Conservation (phyloP, 2,329 filamentous ascomycete genomes). For the Pseudogymnoascus pannorum region DNA sequence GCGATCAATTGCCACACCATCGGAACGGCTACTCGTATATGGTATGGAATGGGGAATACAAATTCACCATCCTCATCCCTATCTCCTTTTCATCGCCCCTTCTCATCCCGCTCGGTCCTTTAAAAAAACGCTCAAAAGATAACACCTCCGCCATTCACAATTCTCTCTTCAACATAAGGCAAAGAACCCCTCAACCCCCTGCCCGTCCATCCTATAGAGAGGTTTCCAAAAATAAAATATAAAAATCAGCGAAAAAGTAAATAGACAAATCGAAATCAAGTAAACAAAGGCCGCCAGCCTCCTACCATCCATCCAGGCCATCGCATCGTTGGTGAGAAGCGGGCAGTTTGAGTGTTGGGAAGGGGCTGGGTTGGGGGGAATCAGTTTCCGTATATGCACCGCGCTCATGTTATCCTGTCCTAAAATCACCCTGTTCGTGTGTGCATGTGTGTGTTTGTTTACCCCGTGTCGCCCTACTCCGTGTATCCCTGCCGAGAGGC, state of each 20-base stretch:
- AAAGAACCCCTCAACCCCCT: background rate
- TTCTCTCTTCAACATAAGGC: background rate
- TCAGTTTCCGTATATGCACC: constrained; percentile 6
- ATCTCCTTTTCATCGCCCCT: background rate
- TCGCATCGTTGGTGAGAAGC: background rate
- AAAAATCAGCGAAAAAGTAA: background rate
- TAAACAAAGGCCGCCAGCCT: constrained; percentile 1
- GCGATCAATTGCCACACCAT: background rate
- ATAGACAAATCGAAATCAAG: constrained; percentile 6
- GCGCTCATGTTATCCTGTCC: constrained; percentile 1
- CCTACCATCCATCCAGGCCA: background rate
- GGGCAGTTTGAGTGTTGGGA: background rate
- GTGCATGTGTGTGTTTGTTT: background rate
- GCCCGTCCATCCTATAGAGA: background rate
- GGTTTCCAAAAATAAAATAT: background rate
- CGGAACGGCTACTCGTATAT: background rate
- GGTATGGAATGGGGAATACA: constrained; percentile 3
- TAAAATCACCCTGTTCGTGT: background rate
- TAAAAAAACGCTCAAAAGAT: background rate
- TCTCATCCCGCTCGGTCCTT: background rate
- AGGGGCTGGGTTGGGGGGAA: background rate
- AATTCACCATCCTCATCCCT: background rate
- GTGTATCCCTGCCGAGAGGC: background rate
- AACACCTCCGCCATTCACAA: background rate
- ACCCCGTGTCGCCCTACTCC: constrained; percentile 2